Base-by-base conservation (phyloP, 306 rosid genomes). In the Prosopis cineraria region DNA sequence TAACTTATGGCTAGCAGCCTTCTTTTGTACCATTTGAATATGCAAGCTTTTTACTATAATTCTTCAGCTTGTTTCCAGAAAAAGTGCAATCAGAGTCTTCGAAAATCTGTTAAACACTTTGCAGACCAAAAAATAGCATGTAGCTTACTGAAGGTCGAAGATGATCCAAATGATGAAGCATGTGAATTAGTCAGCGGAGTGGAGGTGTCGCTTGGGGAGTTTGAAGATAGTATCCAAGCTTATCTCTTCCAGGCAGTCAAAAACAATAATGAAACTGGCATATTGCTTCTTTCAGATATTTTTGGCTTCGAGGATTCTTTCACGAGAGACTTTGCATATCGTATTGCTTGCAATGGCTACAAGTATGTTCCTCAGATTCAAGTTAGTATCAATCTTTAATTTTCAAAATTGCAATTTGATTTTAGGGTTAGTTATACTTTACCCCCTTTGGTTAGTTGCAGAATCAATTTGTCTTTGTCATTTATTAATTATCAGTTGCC, bases 301-400 rank as follows among this genome's bases (percentile, higher is more conserved):
- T 89, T 77, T 60, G 97, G 97, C 4, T 93, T 87, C 37, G 88
- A 91, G 87, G 89, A 93, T 79, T 81, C 97, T 66, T 85, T 90
- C 68, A 85, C 94, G 0, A 87, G 92, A 80, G 93, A 93, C 52
- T 91, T 93, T 50, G 98, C 97, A 7, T 93, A 91, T 79, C 97
- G 89, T 2, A 77, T 85, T 64, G 95, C 97, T 20, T 93, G 97
- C 88, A 91, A 80, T 70, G 98, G 97, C 60, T 93, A 85, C 87
- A 93, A 93, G 97, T 93, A 88, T 14, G 83, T 44, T 81, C 55
- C 80, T 75, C 50, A 36, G 59, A 67, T 52, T 70, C 68, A 39
- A 59, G 44, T 48, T 45, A 64, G 33, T 74, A 12, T 77, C 14
- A 59, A 47, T 7, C 3, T 31, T 37, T 55, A 31, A 25, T 39